phyloP scores from a whole-genome alignment of 805 yeast species.

The Candida incommunis region DNA sequence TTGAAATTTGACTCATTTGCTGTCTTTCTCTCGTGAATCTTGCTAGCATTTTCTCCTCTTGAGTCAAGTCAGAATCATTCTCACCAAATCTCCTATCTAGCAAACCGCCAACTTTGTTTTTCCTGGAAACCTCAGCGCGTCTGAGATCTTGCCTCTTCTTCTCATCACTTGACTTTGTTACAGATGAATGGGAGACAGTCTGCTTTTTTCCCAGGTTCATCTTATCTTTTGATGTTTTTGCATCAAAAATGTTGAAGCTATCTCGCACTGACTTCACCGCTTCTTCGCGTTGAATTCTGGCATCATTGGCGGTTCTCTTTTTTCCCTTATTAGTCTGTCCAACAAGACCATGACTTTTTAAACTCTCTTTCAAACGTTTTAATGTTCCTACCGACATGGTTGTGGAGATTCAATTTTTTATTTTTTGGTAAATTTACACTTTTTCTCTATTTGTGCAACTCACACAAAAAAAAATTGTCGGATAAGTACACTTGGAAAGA shows the following conservation, averaged over 20 bases:
- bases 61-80: conserved; percentile 48
- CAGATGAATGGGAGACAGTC: conserved; percentile 55
- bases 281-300: conserved; percentile 16
- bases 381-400: conserved; percentile 32
- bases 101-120: conserved; percentile 65
- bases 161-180: conserved; percentile 55
- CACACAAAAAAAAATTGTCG: too few relatives aligned
- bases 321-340: conserved; percentile 59
- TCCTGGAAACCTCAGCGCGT: conserved; percentile 45
- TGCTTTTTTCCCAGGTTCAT: conserved; percentile 16
- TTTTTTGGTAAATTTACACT: conserved; percentile 15
- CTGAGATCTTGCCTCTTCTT: conserved; percentile 46
- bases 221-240: conserved; percentile 19
- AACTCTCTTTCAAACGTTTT: conserved; percentile 63
- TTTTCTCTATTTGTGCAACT: too few relatives aligned
- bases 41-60: conserved; percentile 89
- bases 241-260: conserved; percentile 19
- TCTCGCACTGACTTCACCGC: conserved; percentile 12
- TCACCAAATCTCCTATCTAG: conserved; percentile 91
- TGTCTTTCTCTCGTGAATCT: conserved; percentile 87
- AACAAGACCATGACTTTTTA: conserved; percentile 68
- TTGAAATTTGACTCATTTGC: conserved; percentile 4
- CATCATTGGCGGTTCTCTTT: conserved; percentile 25
- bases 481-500: too few relatives aligned
- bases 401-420: neutral